Evolutionary conservation across 176 grass and related monocot genomes (phyloP).

Genomic region (Musa itinerans): DNA sequence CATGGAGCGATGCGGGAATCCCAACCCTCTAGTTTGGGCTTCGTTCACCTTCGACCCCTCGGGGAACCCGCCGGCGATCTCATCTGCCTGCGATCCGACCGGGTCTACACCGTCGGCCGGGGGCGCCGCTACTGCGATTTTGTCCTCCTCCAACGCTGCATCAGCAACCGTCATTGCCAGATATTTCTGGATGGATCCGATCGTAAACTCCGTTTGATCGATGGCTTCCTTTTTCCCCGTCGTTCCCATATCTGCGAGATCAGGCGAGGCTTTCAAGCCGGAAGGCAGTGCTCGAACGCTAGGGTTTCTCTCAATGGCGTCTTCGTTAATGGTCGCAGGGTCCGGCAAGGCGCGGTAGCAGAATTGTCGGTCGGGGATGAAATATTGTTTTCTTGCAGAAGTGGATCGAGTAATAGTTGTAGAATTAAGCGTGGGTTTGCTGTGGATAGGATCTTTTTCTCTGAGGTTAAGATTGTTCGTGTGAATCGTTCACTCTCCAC

Average conservation of each 20-base stretch:
- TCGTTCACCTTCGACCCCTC: conserved; percentile 48
- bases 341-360: conserved; percentile 15
- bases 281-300: neutral
- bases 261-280: neutral
- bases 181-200: conserved; percentile 40
- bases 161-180: conserved; percentile 25
- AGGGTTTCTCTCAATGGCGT: conserved; percentile 20
- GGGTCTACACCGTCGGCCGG: conserved; percentile 48
- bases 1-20: too few relatives aligned
- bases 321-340: conserved; percentile 39
- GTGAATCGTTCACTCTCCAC: neutral
- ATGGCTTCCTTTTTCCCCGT: conserved; percentile 3
- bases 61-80: conserved; percentile 9
- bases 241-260: neutral
- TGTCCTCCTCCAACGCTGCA: conserved; percentile 5
- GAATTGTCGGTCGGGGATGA: conserved; percentile 49
- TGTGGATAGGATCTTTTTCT: conserved; percentile 52
- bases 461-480: neutral
- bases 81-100: conserved; percentile 40
- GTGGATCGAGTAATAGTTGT: neutral
- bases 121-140: conserved; percentile 28
- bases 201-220: conserved; percentile 40
- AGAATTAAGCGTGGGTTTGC: conserved; percentile 37
- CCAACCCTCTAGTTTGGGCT: conserved; percentile 27
- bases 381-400: conserved; percentile 24